Base-by-base conservation (phyloP, 2,329 filamentous ascomycete genomes). In the Phoma herbarum region DNA sequence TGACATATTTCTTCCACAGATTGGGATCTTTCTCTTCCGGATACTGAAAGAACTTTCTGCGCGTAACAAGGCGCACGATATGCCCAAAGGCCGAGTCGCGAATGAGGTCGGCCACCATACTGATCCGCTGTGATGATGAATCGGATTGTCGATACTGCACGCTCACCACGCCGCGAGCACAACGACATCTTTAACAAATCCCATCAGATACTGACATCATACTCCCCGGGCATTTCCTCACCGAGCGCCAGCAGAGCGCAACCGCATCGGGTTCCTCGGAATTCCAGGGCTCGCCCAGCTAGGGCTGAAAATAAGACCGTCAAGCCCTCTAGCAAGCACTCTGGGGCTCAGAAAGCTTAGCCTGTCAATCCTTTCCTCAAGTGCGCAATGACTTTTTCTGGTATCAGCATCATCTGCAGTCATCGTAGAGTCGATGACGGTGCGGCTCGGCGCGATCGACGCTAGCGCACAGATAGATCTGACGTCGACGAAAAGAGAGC, bases 1-100 rank as follows among this genome's bases (percentile, higher is more conserved):
- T 78, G 55, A 85, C 70, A 57, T 81, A 85, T 62, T 76, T 75
- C 55, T 80, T 80, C 78, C 81, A 85, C 56, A 84, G 61, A 4
- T 76, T 75, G 0, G 79, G 75, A 61, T 86, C 79, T 46, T 66
- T 71, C 60, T 85, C 82, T 62, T 84, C 82, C 3, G 77, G 69
- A 57, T 81, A 84, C 29, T 72, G 72, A 23, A 84, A 73, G 8
- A 72, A 62, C 50, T 71, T 79, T 8, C 72, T 65, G 12, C 69
- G 61, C 1, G 77, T 77, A 1, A 79, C 62, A 4, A 83, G 55
- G n/a, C 79, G 78, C 25, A 83, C 69, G 42, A 81, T 67, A 42
- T 80, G 77, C 57, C 63, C 66, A 23, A 68, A 68, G 11, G 66
- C 57, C 56, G 66, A 63, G 52, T 68, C 66, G 51, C 66, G 66